Base-by-base conservation (phyloP, 192 early-diverging fungal genomes). In the Umbelopsis sp. region DNA sequence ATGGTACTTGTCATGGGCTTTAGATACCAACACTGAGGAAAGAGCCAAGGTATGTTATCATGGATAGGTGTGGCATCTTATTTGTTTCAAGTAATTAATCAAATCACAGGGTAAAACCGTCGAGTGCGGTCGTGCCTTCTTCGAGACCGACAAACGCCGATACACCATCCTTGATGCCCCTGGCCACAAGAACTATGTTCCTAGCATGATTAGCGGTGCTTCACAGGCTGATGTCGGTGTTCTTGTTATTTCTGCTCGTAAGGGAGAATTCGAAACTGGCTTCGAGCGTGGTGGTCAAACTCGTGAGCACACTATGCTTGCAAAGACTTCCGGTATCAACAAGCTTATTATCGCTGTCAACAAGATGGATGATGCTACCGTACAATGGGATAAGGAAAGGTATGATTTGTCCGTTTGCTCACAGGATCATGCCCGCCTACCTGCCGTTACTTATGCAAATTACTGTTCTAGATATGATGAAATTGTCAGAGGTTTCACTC, bases 321-420 rank as follows among this genome's bases (percentile, higher is more conserved):
- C 92, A 68, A 98, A 97, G 88, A 97, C 95, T 21, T 89, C 92
- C n/a, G 97, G 98, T 55, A 93, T 99, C 70, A 95, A 94, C 82
- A 88, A 91, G 49, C 74, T 99, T 65, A 85, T 99, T 61, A 86
- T 97, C 64, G 98, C 91, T 41, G 89, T 99, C 80, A 99, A 99
- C 89, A 99, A 99, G 89, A 99, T 99, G 98, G 98, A 99, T 74
- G 98, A 99, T 73, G 87, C 91, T 16, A 99, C 98, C 9, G 98
- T 99, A 46, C 66, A 79, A 51, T 99, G 97, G 97, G 83, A 88
- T 76, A 91, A 98, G 87, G 92, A 82, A 64, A 82, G 93, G 82
- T 85, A 77, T 37, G 48, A 23, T 10, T 27, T 20, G 25, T 64
- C 4, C 25, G 11, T 61, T 30, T 7, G 13, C 55, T 16, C 18